These are phyloP conservation scores for Rhizomucor pusillus DNA, from an alignment of 371 early-diverging fungal genomes.

Conservation along the genomic window DNA sequence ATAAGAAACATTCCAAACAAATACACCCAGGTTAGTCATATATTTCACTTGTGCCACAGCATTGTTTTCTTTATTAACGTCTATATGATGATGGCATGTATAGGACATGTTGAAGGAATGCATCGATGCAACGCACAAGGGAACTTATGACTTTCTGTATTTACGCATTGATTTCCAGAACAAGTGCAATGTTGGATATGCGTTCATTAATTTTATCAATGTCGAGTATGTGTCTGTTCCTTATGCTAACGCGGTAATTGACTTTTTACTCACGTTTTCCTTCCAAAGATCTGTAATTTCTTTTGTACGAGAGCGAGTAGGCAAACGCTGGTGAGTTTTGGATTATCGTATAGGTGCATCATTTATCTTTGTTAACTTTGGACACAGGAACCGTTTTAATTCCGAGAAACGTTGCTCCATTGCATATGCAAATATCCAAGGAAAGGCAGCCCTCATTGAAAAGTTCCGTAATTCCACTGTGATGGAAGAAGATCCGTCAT, in stretches of 20 bases:
- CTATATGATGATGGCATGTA: background rate
- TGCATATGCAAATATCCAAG: constrained; percentile 91
- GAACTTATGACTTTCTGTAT: constrained; percentile 84
- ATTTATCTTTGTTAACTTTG: background rate
- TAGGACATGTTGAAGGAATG: constrained; percentile 75
- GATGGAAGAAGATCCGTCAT: constrained; percentile 72
- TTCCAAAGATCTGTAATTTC: constrained; percentile 53
- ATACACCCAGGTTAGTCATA: constrained; percentile 68
- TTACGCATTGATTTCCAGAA: constrained; percentile 91
- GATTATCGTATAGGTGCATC: background rate
- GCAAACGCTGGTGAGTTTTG: constrained; percentile 66
- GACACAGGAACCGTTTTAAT: constrained; percentile 71
- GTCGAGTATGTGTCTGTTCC: constrained; percentile 28
- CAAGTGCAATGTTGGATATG: constrained; percentile 84
- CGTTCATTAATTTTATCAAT: constrained; percentile 86
- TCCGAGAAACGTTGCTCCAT: constrained; percentile 84
- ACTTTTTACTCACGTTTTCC: background rate
- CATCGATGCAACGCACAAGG: constrained; percentile 75
- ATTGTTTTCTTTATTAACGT: background rate
- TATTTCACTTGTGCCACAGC: background rate
- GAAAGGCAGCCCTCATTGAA: constrained; percentile 72
- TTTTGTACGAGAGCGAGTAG: constrained; percentile 78
- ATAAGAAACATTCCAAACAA: constrained; percentile 93
- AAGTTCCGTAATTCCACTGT: constrained; percentile 86
- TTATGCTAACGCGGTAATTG: background rate